Conservation (phyloP, 2,329 filamentous ascomycete species). For the Paecilomyces fulvus region DNA sequence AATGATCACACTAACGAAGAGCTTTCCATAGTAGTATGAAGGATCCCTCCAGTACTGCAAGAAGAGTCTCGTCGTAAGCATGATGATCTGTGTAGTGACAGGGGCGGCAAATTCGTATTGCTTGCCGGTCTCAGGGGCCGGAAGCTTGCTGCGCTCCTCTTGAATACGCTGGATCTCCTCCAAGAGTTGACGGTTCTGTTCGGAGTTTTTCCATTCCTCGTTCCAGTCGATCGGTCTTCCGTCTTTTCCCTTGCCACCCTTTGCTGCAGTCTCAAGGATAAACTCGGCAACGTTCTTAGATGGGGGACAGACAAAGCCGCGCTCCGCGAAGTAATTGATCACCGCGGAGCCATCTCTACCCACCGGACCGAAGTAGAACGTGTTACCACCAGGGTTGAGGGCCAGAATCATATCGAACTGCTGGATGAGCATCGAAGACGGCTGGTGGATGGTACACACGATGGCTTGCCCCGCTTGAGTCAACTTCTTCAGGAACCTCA, state of each 20-base stretch:
- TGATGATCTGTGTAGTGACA: slow-evolving; percentile 51
- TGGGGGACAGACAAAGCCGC: slow-evolving; percentile 58
- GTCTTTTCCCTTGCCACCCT: slow-evolving; percentile 42
- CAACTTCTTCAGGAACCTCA: slow-evolving; percentile 61
- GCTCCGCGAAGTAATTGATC: slow-evolving; percentile 58
- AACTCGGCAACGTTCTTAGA: slow-evolving; percentile 60
- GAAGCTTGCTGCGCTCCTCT: slow-evolving; percentile 45
- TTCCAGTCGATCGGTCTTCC: slow-evolving; percentile 61
- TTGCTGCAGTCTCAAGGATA: slow-evolving; percentile 57
- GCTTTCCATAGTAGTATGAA: slow-evolving; percentile 66
- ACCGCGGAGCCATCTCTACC: slow-evolving; percentile 59
- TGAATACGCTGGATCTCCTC: slow-evolving; percentile 60
- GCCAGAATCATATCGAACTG: slow-evolving; percentile 68
- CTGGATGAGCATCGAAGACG: slow-evolving; percentile 59
- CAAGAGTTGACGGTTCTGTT: slow-evolving; percentile 50
- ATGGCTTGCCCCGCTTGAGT: slow-evolving; percentile 60
- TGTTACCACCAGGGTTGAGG: slow-evolving; percentile 60
- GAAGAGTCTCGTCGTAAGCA: slow-evolving; percentile 63
- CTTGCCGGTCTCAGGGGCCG: slow-evolving; percentile 31
- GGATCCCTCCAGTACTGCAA: slow-evolving; percentile 67
- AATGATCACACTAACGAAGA: slow-evolving; percentile 62
- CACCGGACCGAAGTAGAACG: slow-evolving; percentile 65
- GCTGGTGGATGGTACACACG: slow-evolving; percentile 67
- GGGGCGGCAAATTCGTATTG: slow-evolving; percentile 59
- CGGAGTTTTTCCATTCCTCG: slow-evolving; percentile 61